Base-by-base conservation (phyloP, 805 yeast genomes). In the Tetrapisispora fleetii region DNA sequence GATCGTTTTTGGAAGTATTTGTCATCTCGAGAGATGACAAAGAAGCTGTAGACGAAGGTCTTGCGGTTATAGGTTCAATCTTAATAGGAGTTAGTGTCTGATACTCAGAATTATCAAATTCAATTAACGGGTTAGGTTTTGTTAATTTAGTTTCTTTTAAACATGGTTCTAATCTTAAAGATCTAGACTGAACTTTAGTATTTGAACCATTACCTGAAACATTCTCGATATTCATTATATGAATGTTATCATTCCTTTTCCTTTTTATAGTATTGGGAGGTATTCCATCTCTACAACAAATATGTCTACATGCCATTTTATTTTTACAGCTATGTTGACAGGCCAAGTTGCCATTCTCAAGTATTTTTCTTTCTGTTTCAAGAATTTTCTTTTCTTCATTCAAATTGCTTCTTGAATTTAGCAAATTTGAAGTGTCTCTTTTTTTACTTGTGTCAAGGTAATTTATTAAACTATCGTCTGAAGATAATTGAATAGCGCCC, bases 281-380 rank as follows among this genome's bases (percentile, higher is more conserved):
- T 18, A 69, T 57, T 1, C 79, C 79, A 36, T 71, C 74, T 37
- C 70, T 67, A 49, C 80, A 76, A 46, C 79, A 75, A 4, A 70
- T 45, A 54, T 76, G 79, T 11, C 78, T 67, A 47, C 79, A 76
- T 0, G 53, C 59, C 2, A n/a, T 28, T 40, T 58, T 59, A 52
- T 60, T 67, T 43, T 67, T 72, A 51, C 79, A 76, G 4, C 58
- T 44, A 52, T 76, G 79, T 38, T 65, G 58, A 49, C 79, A 76
- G 38, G 64, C 65, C 41, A 59, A 59, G 46, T 62, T 65, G 1
- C 70, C 73, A 48, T 67, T 64, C 8, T 22, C 10, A 14, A 44
- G 36, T 17, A 37, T 28, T 44, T 37, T 19, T 37, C 47, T 28
- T 13, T 43, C 21, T 11, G 3, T 14, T 16, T 5, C 19, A 21